Conservation (phyloP, 129 eudicot species). For the Artemisia tridentata region DNA sequence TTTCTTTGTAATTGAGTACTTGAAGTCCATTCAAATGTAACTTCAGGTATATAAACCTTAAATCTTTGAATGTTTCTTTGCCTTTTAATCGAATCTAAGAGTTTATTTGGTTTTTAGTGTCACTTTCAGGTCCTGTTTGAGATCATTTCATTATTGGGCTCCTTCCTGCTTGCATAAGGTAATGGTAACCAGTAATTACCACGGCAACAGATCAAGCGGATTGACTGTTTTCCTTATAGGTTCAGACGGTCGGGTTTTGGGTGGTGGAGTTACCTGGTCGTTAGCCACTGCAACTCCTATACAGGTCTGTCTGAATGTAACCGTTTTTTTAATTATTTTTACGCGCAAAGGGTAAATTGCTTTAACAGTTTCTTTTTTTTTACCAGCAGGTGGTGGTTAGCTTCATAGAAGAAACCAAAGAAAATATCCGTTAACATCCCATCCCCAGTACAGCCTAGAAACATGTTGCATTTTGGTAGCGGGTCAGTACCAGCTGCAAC, state of each 20-base stretch:
- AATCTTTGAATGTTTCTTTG: not conserved
- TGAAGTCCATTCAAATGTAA: too few species aligned
- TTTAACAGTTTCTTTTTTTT: not conserved
- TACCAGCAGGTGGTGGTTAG: constrained; percentile 85
- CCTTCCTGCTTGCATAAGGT: constrained; percentile 56
- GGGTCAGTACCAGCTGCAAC: constrained; percentile 43
- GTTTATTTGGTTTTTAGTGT: not conserved
- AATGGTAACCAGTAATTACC: constrained; percentile 51
- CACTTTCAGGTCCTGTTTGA: constrained; percentile 77
- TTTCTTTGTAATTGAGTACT: too few species aligned
- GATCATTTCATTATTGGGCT: constrained; percentile 83
- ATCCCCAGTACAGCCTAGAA: constrained; percentile 45
- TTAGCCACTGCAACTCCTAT: constrained; percentile 73
- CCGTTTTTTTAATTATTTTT: too few species aligned
- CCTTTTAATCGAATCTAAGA: not conserved
- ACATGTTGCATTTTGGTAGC: constrained; percentile 58
- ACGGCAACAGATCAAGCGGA: too few species aligned
- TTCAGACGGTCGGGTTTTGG: too few species aligned
- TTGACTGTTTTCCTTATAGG: constrained; percentile 90
- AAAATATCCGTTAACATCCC: constrained; percentile 45
- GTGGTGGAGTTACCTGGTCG: constrained; percentile 82
- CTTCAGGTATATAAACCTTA: too few species aligned
- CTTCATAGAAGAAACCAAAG: constrained; percentile 72
- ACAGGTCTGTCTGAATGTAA: constrained; percentile 40
- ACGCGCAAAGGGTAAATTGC: too few species aligned